Conservation (phyloP, 306 rosid genomes). For the Ormosia semicastrata region DNA sequence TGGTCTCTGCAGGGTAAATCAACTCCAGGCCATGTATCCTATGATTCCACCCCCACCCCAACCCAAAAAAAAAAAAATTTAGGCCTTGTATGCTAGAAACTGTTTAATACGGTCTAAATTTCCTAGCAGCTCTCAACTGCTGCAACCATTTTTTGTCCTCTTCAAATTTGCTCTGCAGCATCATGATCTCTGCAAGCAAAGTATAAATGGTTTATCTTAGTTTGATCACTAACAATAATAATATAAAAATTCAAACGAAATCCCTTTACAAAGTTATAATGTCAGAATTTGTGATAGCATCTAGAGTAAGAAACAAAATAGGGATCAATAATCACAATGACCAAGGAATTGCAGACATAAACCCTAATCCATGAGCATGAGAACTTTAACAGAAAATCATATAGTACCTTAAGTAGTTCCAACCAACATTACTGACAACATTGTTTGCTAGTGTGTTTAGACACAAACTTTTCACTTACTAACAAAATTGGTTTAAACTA, state of each 20-base stretch:
- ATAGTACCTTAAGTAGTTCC: not conserved
- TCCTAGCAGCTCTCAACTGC: conserved; percentile 81
- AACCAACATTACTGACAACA: not conserved
- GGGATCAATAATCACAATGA: not conserved
- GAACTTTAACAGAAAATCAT: not conserved
- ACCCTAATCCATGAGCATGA: not conserved
- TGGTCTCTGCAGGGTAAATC: not conserved
- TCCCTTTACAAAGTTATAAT: not conserved
- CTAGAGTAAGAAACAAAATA: not conserved
- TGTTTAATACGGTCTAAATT: conserved; percentile 78
- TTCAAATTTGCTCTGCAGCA: conserved; percentile 81
- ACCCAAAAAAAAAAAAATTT: not conserved
- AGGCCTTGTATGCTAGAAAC: not conserved
- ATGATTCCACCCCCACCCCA: not conserved
- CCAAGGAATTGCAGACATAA: too few relatives aligned
- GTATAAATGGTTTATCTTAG: conserved; percentile 19
- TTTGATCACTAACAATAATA: not conserved
- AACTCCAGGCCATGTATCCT: not conserved
- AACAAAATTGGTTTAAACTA: not conserved
- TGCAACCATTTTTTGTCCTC: conserved; percentile 81
- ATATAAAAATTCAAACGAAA: not conserved
- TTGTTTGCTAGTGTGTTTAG: not conserved
- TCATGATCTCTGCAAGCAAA: conserved; percentile 71
- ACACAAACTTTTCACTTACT: not conserved
- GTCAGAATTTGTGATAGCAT: not conserved